Conservation (phyloP, 1,284 basidiomycete species). For the Cutaneotrichosporon sp. region DNA sequence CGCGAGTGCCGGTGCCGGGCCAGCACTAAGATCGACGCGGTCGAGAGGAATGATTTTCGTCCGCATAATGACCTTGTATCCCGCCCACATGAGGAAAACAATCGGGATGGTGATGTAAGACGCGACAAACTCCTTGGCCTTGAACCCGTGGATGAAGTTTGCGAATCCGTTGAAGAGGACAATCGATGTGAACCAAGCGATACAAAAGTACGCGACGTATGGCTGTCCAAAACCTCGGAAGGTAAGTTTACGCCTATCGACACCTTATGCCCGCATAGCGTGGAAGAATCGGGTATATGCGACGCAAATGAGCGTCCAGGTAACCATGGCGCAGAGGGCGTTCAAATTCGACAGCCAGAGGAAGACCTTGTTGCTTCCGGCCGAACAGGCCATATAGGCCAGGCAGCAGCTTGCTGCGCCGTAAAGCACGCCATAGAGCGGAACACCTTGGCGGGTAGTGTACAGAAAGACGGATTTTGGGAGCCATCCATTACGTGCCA, state of each 20-base stretch:
- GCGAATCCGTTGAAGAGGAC: constrained; percentile 23
- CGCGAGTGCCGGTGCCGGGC: constrained; percentile 15
- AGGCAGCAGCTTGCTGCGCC: constrained; percentile 62
- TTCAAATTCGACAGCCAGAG: constrained; percentile 68
- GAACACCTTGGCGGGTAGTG: constrained; percentile 65
- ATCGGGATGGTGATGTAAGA: constrained; percentile 30
- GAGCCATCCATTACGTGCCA: constrained; percentile 64
- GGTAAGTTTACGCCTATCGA: constrained; percentile 60
- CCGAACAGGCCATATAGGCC: constrained; percentile 59
- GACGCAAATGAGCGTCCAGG: constrained; percentile 76
- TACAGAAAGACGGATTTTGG: constrained; percentile 62
- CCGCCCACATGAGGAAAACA: constrained; percentile 15
- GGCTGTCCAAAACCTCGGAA: constrained; percentile 59
- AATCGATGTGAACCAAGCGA: constrained; percentile 18
- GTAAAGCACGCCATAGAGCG: constrained; percentile 62
- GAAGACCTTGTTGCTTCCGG: constrained; percentile 65
- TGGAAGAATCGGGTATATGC: constrained; percentile 73
- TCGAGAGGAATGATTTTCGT: constrained; percentile 45
- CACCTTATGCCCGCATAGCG: constrained; percentile 66
- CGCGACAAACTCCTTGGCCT: constrained; percentile 24
- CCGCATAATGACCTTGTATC: constrained; percentile 19
- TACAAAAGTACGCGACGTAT: constrained; percentile 21
- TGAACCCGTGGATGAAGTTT: constrained; percentile 15
- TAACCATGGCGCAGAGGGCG: constrained; percentile 58
- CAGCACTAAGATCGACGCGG: constrained; percentile 70